phyloP scores from a whole-genome alignment of 768 basidiomycete species.

The Xanthoconium purpureum region DNA sequence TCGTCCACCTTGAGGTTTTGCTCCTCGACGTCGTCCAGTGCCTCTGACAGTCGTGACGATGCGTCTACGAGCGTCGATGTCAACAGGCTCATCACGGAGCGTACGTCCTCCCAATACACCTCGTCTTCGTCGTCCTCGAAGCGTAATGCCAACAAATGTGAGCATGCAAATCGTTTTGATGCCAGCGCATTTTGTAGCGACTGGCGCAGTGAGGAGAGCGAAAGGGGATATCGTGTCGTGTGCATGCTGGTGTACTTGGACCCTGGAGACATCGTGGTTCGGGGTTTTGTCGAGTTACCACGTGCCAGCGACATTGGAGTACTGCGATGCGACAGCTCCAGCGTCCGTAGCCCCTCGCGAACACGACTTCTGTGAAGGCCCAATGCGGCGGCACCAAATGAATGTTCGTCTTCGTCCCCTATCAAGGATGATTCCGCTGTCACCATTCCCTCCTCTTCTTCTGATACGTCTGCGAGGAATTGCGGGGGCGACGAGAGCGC shows the following conservation, averaged over 20 bases:
- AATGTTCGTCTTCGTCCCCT: conserved; percentile 28
- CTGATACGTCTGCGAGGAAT: conserved; percentile 37
- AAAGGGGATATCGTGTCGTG: conserved; percentile 60
- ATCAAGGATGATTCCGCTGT: conserved; percentile 18
- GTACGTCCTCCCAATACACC: conserved; percentile 82
- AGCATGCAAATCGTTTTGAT: conserved; percentile 73
- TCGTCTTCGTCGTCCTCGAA: conserved; percentile 74
- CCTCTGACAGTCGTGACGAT: conserved; percentile 56
- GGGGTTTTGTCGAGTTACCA: conserved; percentile 14
- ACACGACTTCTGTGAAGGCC: conserved; percentile 54
- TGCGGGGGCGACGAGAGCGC: conserved; percentile 38
- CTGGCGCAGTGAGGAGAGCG: conserved; percentile 57
- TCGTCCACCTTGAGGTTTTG: conserved; percentile 47
- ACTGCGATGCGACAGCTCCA: conserved; percentile 37
- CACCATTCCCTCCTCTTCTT: conserved; percentile 37
- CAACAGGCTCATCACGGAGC: conserved; percentile 67
- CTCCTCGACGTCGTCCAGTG: conserved; percentile 58
- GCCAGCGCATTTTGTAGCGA: conserved; percentile 65
- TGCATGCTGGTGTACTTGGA: conserved; percentile 66
- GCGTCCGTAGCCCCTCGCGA: conserved; percentile 46
- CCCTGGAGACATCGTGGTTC: conserved; percentile 39
- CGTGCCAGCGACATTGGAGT: conserved; percentile 14
- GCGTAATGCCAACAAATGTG: conserved; percentile 75
- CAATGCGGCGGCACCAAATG: conserved; percentile 64
- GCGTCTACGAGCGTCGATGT: conserved; percentile 67